Percentiles rank a stretch among this genome's conserved stretches.
Evolutionary conservation across 129 eudicot genomes (phyloP).

Genomic region (Smallanthus sonchifolius): DNA sequence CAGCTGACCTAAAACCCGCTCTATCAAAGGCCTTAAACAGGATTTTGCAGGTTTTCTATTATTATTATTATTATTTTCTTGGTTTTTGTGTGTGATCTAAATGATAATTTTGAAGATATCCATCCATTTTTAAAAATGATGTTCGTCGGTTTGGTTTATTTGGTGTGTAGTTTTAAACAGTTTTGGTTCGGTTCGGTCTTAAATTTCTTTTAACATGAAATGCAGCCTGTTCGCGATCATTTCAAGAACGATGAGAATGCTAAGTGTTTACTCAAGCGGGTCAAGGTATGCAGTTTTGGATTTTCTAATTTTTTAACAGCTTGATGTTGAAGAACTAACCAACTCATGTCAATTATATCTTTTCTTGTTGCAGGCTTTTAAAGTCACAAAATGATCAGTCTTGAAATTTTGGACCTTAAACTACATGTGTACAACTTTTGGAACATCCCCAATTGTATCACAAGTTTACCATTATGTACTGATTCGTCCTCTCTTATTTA

Average conservation of each 20-base stretch:
- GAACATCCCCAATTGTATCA: too few species aligned
- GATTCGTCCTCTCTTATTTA: too few species aligned
- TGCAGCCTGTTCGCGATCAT: slow-evolving; percentile 88
- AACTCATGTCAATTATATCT: neutral
- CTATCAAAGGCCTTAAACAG: slow-evolving; percentile 65
- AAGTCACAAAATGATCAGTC: slow-evolving; percentile 45
- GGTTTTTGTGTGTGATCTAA: too few species aligned
- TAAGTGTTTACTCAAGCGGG: slow-evolving; percentile 63
- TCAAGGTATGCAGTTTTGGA: slow-evolving; percentile 45
- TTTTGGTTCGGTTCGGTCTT: too few species aligned
- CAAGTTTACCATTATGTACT: too few species aligned
- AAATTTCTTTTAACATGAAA: neutral
- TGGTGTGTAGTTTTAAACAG: too few species aligned
- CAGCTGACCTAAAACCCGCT: slow-evolving; percentile 86
- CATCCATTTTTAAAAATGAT: too few species aligned
- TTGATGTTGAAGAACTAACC: too few species aligned
- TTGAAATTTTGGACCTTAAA: neutral
- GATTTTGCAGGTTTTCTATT: slow-evolving; percentile 58
- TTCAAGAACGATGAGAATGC: slow-evolving; percentile 59
- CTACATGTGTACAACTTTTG: too few species aligned
- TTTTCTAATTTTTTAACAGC: too few species aligned
- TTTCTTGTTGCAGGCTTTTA: slow-evolving; percentile 46
- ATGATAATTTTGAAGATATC: too few species aligned
- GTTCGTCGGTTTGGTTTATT: too few species aligned
- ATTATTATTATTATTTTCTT: neutral